Evolutionary conservation across 106 monocot genomes (phyloP), one percentile per base, ranked within the genome.

Genomic region (Iris macrosiphon): DNA sequence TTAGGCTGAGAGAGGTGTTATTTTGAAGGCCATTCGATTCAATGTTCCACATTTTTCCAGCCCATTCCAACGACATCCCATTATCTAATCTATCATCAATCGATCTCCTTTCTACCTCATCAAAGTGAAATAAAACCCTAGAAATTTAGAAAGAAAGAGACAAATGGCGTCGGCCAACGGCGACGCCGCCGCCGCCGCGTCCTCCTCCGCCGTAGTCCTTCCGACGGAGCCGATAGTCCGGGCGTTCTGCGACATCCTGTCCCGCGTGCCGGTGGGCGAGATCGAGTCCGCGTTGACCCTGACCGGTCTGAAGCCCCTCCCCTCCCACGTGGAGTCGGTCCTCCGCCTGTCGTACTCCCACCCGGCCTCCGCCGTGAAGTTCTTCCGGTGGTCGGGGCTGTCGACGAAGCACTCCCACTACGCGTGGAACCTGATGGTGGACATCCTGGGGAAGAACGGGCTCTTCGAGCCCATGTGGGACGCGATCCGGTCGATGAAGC

Each of bases 381-480:
- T 92, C 76, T 92, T 92, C 66, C 72, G 69, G 6, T 92, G 86
- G 92, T 63, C 92, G 7, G 78, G 78, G 40, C 74, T 42, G 48
- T 44, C 43, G 20, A 4, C 46, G 30, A 62, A 59, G 33, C 91
- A 78, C 66, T 59, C 70, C 52, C 34, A 68, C 63, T 44, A 38
- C 39, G 32, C 75, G 22, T 85, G 85, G 81, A 82, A 78, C 60
- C 81, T 85, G 47, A 85, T 91, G 61, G 75, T 91, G 46, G 85
- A 91, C 69, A 67, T 91, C 69, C 82, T 91, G 31, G 85, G 82
- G 40, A 60, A 66, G 55, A 78, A 78, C 60, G 10, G 6, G 19
- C 75, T 85, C n/a, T 85, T 79, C 72, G 85, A 91, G 18, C 61
- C 78, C 68, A 82, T 85, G 79, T 91, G 91, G 91, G 81, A 91